Evolutionary conservation across 345 rosid species (phyloP), one percentile per base, ranked within the genome.

Genomic region (Arabis hirsuta): DNA sequence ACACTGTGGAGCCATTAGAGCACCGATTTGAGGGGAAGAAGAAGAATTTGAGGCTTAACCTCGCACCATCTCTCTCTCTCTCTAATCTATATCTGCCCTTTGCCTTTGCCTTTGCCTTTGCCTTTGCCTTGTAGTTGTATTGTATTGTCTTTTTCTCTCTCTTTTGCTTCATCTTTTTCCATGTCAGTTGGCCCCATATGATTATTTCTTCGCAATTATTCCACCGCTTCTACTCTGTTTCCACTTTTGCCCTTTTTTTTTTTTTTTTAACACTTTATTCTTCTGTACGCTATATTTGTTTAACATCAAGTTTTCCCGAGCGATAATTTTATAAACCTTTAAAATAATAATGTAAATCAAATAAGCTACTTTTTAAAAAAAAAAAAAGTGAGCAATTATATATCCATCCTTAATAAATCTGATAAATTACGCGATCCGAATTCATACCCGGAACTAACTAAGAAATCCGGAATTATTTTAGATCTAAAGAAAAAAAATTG

Each of bases 131-230:
- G 59, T 7, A 34, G 38, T 34, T 34, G 38, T 34, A 34, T 6
- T 6, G 38, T 36, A 60, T 57, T 51, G 58, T 62, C 79, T 64
- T 44, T 64, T 58, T 55, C 53, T 72, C 76, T 73, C 69, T 72
- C 73, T 67, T 41, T 76, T 76, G 63, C 73, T 71, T 87, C 83
- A 66, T 72, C 53, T 78, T 67, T 73, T 69, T 65, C 85, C 91
- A 84, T 88, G 76, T 84, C 83, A 63, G 74, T 69, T 76, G 53
- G 73, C 31, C 81, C 82, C 82, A 69, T 73, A 11, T 67, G 53
- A 71, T 74, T 63, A 76, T 80, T 81, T 77, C 63, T 73, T 69
- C 72, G 20, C 72, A 65, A 69, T 76, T 76, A 76, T 76, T 69
- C 71, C 66, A 8, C 41, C 12, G 0, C 24, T 29, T 56, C 54